These are phyloP conservation scores for Aquanectria penicillioides DNA, from an alignment of 2,329 filamentous ascomycete genomes.

Conservation along the genomic window DNA sequence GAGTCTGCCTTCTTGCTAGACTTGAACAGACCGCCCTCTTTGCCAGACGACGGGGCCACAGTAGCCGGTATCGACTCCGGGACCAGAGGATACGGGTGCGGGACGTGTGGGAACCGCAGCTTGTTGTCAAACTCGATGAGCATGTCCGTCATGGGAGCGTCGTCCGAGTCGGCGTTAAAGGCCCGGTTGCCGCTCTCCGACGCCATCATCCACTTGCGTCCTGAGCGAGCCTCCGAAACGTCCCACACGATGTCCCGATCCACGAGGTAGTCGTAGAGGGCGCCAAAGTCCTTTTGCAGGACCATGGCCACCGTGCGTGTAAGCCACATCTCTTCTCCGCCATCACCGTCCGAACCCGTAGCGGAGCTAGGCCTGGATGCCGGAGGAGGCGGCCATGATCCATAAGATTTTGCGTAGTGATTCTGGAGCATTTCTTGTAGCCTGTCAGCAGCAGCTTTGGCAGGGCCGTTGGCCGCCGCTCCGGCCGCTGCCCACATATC, in stretches of 20 bases:
- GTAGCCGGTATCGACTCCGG: slow-evolving; percentile 60
- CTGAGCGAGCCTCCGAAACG: slow-evolving; percentile 66
- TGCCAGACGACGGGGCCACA: neutral
- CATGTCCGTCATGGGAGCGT: slow-evolving; percentile 73
- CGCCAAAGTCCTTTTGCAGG: slow-evolving; percentile 74
- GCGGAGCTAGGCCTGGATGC: slow-evolving; percentile 12
- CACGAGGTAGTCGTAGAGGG: slow-evolving; percentile 76
- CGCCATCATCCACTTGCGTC: slow-evolving; percentile 73
- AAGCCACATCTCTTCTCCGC: slow-evolving; percentile 66
- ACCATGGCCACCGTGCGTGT: slow-evolving; percentile 65
- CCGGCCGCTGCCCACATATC: slow-evolving; percentile 68
- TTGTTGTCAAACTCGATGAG: slow-evolving; percentile 72
- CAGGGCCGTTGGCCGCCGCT: slow-evolving; percentile 54
- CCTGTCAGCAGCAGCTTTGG: slow-evolving; percentile 66
- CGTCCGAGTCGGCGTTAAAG: slow-evolving; percentile 61
- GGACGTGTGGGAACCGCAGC: slow-evolving; percentile 71
- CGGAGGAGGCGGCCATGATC: slow-evolving; percentile 69
- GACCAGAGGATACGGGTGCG: slow-evolving; percentile 73
- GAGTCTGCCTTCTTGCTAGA: slow-evolving; percentile 45
- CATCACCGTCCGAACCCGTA: slow-evolving; percentile 33
- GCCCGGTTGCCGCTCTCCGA: slow-evolving; percentile 55
- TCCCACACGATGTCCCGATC: slow-evolving; percentile 75
- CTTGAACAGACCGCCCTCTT: slow-evolving; percentile 40
- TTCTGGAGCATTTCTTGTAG: slow-evolving; percentile 68
- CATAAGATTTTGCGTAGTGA: slow-evolving; percentile 66